Evolutionary conservation across 768 basidiomycete species (phyloP), one percentile per base, ranked within the genome.

Genomic region (Mycena amicta): DNA sequence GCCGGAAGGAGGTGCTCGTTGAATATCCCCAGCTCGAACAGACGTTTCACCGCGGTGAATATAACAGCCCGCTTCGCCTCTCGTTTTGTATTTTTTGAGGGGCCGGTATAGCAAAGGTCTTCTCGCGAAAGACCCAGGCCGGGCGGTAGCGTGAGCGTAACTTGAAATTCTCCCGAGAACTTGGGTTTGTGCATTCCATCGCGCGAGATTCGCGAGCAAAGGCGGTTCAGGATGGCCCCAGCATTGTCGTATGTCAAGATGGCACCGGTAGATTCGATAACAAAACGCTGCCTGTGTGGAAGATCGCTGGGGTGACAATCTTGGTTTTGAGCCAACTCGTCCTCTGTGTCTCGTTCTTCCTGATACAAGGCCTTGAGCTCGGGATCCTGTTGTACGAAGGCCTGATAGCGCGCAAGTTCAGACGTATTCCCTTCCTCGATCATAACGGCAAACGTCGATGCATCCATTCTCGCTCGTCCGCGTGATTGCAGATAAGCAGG

Each of bases 401-500:
- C 68, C 37, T 77, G 70, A 68, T 93, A 93, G 53, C 81, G 81
- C 22, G 77, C 76, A 1, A 87, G 71, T 55, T 88, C 83, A 1
- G 75, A 72, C 1, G 74, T 68, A 49, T 88, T 79, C 50, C 83
- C 82, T 58, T 88, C 74, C 60, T 86, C 83, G 18, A 92, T 79
- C 91, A 96, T 89, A 28, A 95, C 80, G 43, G 95, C 77, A 64
- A 91, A 95, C 2, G 85, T 87, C 1, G 93, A 93, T 0, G 82
- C 76, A 56, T 83, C 83, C 59, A 86, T 88, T 46, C 94, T 80
- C 0, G 94, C 93, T 13, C 94, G 82, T 37, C 94, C 94, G 26
- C 94, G 86, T 20, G 91, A 93, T 70, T 96, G 94, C 40, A 95
- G 83, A 64, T 95, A 95, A 50, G 88, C 89, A 20, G 89, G 87